Evolutionary conservation across 345 rosid species (phyloP).

Genomic region (Clarkia xantiana): DNA sequence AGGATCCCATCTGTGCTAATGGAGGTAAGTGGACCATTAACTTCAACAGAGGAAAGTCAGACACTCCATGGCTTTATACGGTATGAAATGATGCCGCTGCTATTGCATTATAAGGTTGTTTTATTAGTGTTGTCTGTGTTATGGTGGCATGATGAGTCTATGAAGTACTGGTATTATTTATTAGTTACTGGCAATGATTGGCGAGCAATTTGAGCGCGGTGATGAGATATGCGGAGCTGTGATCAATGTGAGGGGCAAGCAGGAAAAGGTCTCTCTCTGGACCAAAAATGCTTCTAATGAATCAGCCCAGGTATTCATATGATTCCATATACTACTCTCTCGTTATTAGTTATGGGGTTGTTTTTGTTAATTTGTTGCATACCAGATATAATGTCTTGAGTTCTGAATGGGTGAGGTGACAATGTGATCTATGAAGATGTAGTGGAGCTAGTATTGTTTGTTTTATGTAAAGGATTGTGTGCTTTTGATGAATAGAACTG

Average conservation of each 20-base stretch:
- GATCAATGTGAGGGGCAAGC: slow-evolving; percentile 48
- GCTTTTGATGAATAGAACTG: too few species aligned
- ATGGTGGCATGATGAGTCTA: background rate
- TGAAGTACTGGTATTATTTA: background rate
- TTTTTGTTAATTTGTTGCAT: background rate
- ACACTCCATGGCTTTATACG: slow-evolving; percentile 63
- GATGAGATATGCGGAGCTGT: slow-evolving; percentile 96
- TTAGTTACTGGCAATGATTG: slow-evolving; percentile 77
- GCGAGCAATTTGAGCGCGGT: slow-evolving; percentile 86
- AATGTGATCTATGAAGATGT: too few species aligned
- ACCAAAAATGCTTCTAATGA: slow-evolving; percentile 86
- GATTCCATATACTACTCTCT: slow-evolving; percentile 2
- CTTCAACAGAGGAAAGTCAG: slow-evolving; percentile 41
- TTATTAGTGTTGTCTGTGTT: background rate
- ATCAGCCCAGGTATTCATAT: slow-evolving; percentile 68
- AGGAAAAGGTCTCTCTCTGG: slow-evolving; percentile 69
- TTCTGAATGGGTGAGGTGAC: too few species aligned
- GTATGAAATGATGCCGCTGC: slow-evolving; percentile 8
- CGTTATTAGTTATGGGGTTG: too few species aligned
- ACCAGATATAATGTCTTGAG: too few species aligned
- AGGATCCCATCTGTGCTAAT: slow-evolving; percentile 86
- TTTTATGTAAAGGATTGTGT: too few species aligned
- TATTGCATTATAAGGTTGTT: background rate
- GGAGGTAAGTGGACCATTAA: slow-evolving; percentile 90
- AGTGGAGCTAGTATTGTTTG: too few species aligned